Conservation (phyloP, 305 asterid species). For the Salvia sclarea region DNA sequence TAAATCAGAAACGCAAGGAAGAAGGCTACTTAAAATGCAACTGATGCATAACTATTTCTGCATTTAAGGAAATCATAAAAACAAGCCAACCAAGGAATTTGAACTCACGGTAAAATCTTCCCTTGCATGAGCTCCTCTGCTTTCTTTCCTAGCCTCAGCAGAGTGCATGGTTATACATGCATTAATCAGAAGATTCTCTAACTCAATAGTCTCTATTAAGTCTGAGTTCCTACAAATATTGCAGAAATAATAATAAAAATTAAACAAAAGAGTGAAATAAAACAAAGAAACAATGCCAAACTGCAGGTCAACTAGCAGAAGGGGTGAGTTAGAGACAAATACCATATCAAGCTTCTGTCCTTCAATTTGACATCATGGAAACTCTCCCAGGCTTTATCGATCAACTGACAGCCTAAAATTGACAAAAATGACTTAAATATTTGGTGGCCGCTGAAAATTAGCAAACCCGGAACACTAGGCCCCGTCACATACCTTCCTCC, state of each 20-base stretch:
- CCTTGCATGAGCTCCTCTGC: constrained; percentile 99
- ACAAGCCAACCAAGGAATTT: neutral
- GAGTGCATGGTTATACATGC: constrained; percentile 98
- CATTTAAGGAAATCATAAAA: neutral
- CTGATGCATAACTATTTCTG: neutral
- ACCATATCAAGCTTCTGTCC: constrained; percentile 96
- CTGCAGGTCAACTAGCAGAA: constrained; percentile 10
- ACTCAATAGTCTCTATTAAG: constrained; percentile 89
- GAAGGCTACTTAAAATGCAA: neutral
- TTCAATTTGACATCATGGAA: constrained; percentile 80
- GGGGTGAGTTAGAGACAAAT: constrained; percentile 22
- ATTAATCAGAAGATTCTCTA: constrained; percentile 89
- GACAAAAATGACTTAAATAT: constrained; percentile 20
- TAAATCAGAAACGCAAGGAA: neutral
- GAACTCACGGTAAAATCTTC: constrained; percentile 91
- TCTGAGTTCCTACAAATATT: constrained; percentile 80
- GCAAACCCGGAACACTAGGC: constrained; percentile 3
- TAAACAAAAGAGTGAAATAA: constrained; percentile 15
- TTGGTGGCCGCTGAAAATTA: neutral
- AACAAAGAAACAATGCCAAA: neutral
- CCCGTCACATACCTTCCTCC: constrained; percentile 71
- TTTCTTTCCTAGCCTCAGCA: constrained; percentile 98
- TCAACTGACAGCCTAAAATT: constrained; percentile 77
- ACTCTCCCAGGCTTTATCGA: constrained; percentile 92
- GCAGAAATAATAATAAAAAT: neutral